These are phyloP conservation scores for Penicillium sp. DNA, from an alignment of 2,329 filamentous ascomycete species.

Conservation along the genomic window DNA sequence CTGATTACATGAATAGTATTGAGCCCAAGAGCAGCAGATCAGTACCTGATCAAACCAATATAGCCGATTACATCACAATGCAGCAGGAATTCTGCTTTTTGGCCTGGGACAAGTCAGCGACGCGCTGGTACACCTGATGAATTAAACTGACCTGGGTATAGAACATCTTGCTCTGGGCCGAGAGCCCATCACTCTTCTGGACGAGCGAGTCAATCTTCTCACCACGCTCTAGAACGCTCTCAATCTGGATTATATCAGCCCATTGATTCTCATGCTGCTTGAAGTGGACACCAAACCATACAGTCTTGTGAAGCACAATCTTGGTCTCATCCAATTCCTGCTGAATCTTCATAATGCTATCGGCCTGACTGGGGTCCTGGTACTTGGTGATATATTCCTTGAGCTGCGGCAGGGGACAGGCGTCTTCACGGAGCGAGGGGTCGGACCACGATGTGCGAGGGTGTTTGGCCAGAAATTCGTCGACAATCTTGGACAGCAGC, in stretches of 20 bases:
- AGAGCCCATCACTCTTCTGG: slow-evolving; percentile 85
- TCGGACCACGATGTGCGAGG: slow-evolving; percentile 62
- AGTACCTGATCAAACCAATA: not conserved
- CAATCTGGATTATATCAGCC: slow-evolving; percentile 18
- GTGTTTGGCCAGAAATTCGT: slow-evolving; percentile 76
- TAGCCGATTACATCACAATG: slow-evolving; percentile 52
- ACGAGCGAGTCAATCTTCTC: slow-evolving; percentile 96
- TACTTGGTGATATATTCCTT: slow-evolving; percentile 73
- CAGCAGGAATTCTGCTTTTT: slow-evolving; percentile 80
- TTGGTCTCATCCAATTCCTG: slow-evolving; percentile 96
- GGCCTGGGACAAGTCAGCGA: slow-evolving; percentile 44
- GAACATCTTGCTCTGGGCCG: slow-evolving; percentile 94
- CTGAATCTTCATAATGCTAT: slow-evolving; percentile 93
- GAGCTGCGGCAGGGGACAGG: slow-evolving; percentile 63
- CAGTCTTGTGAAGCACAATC: slow-evolving; percentile 90
- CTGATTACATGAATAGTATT: slow-evolving; percentile 15
- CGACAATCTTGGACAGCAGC: slow-evolving; percentile 76
- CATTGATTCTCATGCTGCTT: not conserved
- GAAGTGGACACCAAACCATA: slow-evolving; percentile 50
- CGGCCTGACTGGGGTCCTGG: slow-evolving; percentile 81
- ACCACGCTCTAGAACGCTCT: slow-evolving; percentile 64
- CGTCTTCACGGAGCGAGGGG: slow-evolving; percentile 43
- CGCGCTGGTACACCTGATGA: not conserved
- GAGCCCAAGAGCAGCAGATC: slow-evolving; percentile 6
- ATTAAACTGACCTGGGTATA: slow-evolving; percentile 59